These are phyloP conservation scores for Nicotiana noctiflora DNA, from an alignment of 257 asterid species.

Conservation along the genomic window DNA sequence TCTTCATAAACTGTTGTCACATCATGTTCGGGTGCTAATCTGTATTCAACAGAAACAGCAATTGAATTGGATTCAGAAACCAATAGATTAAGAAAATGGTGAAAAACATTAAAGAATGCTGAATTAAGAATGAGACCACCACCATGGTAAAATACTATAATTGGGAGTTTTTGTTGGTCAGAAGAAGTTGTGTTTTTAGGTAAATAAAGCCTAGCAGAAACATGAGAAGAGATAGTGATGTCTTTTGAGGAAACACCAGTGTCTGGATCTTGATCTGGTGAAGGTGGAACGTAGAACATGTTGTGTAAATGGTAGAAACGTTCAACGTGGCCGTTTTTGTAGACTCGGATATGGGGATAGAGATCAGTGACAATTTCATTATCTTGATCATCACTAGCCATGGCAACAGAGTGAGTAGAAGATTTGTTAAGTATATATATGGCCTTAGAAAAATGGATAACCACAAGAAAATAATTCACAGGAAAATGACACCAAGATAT, in stretches of 20 bases:
- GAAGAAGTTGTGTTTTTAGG: constrained; percentile 15
- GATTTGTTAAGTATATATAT: no score
- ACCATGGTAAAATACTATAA: constrained; percentile 32
- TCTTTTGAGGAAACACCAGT: constrained; percentile 36
- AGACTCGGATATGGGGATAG: constrained; percentile 17
- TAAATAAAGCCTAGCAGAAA: constrained; percentile 34
- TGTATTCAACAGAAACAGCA: constrained; percentile 27
- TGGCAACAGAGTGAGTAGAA: no score
- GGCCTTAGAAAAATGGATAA: no score
- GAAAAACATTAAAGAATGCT: constrained; percentile 11
- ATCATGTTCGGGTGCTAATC: constrained; percentile 49
- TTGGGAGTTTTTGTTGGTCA: constrained; percentile 21
- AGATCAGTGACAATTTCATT: neutral
- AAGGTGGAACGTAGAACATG: constrained; percentile 16
- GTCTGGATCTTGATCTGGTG: constrained; percentile 20
- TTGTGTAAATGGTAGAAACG: neutral
- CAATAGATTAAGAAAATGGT: constrained; percentile 11
- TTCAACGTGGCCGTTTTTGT: constrained; percentile 23
- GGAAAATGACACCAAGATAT: no score
- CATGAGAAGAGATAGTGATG: constrained; percentile 13
- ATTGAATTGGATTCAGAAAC: constrained; percentile 16
- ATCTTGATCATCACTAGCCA: neutral
- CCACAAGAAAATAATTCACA: no score
- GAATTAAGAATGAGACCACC: constrained; percentile 33
- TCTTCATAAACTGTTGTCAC: constrained; percentile 41